These are phyloP conservation scores for Oryza australiensis DNA, from an alignment of 176 grass and related monocot genomes.

Conservation along the genomic window DNA sequence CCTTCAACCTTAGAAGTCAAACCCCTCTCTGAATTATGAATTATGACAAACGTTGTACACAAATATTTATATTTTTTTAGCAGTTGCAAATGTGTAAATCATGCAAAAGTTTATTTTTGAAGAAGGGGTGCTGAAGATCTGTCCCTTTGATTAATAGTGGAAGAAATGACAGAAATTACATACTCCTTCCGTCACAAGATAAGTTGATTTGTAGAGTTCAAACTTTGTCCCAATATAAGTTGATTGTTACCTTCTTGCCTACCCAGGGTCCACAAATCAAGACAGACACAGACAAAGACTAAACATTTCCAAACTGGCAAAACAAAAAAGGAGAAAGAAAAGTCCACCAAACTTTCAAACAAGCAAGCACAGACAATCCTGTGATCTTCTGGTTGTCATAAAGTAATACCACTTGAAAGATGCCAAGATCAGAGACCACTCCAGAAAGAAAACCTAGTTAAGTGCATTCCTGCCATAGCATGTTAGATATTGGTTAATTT, in stretches of 20 bases:
- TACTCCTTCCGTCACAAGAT: too few species aligned
- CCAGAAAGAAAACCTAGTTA: background rate
- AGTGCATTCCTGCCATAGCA: background rate
- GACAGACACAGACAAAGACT: background rate
- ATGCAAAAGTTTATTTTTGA: background rate
- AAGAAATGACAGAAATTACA: background rate
- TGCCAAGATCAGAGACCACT: background rate
- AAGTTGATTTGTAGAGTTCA: too few species aligned
- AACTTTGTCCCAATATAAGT: too few species aligned
- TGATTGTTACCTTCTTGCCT: too few species aligned
- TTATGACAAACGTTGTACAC: background rate
- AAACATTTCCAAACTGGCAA: background rate
- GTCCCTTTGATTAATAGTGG: too few species aligned
- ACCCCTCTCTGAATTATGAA: background rate
- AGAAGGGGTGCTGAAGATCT: background rate
- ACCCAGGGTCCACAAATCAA: too few species aligned
- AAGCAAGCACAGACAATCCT: constrained; percentile 10
- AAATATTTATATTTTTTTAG: background rate
- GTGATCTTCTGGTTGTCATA: background rate
- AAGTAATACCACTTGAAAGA: constrained; percentile 10
- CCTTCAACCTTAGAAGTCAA: background rate
- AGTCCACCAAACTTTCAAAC: background rate
- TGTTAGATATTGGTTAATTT: constrained; percentile 16
- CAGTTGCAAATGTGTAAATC: background rate
- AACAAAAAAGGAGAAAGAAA: background rate